Percentiles rank a stretch among this genome's conserved stretches.
Evolutionary conservation across 1,139 yeast species (phyloP).

Genomic region (Suhomyces chickasaworum): DNA sequence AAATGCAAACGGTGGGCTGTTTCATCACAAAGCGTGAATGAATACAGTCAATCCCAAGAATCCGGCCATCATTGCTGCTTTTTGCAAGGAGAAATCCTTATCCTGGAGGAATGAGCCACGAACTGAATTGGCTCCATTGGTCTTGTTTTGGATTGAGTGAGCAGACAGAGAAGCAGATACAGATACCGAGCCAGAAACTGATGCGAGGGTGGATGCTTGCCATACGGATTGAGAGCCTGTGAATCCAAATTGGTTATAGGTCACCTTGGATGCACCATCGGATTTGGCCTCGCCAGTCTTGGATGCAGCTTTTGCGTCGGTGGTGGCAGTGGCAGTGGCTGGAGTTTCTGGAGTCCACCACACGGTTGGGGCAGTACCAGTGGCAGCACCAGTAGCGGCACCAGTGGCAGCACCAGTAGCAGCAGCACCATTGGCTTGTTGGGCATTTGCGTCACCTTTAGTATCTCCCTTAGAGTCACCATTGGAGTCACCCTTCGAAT

Average conservation of each 20-base stretch:
- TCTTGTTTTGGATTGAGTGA: constrained; percentile 15
- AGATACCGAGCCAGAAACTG: constrained; percentile 6
- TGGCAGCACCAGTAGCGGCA: constrained; percentile 17
- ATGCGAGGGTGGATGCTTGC: constrained; percentile 23
- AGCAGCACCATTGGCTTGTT: constrained; percentile 12
- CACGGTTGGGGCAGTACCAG: constrained; percentile 12
- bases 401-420: constrained; percentile 19
- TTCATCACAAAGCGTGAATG: constrained; percentile 21
- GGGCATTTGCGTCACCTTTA: background rate
- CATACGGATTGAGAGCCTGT: constrained; percentile 44
- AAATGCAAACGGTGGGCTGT: constrained; percentile 7
- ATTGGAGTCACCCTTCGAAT: constrained; percentile 22
- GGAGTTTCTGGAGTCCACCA: constrained; percentile 15
- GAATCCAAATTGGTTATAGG: constrained; percentile 48
- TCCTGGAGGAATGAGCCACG: constrained; percentile 13
- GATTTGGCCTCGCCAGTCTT: constrained; percentile 11
- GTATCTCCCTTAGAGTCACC: constrained; percentile 15
- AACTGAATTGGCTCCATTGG: constrained; percentile 21
- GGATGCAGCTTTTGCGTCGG: constrained; percentile 12
- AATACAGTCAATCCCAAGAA: constrained; percentile 22
- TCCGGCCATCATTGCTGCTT: constrained; percentile 20
- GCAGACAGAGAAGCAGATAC: constrained; percentile 19
- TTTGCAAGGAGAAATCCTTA: constrained; percentile 23
- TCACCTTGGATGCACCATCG: constrained; percentile 14
- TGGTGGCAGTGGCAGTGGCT: constrained; percentile 21